Evolutionary conservation across 805 yeast species (phyloP).

Genomic region (Candida ponderosae): DNA sequence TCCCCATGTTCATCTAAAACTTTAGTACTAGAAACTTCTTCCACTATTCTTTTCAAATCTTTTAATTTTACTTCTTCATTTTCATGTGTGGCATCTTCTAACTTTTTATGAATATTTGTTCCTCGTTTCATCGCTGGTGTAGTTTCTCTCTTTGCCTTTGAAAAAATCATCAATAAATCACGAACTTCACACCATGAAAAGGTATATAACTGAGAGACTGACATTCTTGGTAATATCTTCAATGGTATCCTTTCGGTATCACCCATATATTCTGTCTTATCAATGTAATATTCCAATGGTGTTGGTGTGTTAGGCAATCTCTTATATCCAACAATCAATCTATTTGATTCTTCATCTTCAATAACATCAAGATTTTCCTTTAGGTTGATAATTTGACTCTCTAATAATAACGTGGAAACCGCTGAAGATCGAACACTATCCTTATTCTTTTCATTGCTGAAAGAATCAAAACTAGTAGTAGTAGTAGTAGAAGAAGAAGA

Average conservation of each 20-base stretch:
- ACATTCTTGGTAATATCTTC: slow-evolving; percentile 28
- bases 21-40: slow-evolving; percentile 9
- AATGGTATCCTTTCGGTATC: neutral
- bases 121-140: slow-evolving; percentile 42
- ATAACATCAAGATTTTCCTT: too few species aligned
- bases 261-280: neutral
- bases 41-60: slow-evolving; percentile 9
- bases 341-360: neutral
- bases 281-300: neutral
- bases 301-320: neutral
- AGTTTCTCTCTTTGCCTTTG: slow-evolving; percentile 28
- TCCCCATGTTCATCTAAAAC: slow-evolving; percentile 12
- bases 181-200: slow-evolving; percentile 65
- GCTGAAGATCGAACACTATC: too few species aligned
- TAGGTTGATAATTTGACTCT: too few species aligned
- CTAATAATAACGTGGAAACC: too few species aligned
- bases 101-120: slow-evolving; percentile 31
- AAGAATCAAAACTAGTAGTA: too few species aligned
- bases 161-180: slow-evolving; percentile 42
- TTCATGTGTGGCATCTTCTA: slow-evolving; percentile 43
- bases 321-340: neutral
- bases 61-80: slow-evolving; percentile 10
- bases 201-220: slow-evolving; percentile 54
- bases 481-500: too few species aligned
- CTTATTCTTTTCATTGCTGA: too few species aligned